phyloP scores from a whole-genome alignment of 345 rosid genomes.

The Triadica sebifera region DNA sequence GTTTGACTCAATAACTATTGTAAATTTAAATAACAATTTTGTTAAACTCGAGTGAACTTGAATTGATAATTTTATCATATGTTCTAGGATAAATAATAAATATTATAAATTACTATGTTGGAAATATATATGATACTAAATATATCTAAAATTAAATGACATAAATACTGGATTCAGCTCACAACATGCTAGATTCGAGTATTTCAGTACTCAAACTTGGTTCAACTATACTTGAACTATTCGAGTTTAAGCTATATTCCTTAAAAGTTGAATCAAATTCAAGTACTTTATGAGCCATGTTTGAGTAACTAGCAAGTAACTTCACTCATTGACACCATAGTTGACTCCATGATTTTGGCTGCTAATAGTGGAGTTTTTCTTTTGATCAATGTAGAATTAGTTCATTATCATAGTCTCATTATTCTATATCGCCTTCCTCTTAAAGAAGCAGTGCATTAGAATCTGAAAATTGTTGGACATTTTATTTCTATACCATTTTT shows the following conservation, averaged over 20 bases:
- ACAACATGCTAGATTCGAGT: not conserved
- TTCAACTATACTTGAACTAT: not conserved
- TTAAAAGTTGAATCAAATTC: not conserved
- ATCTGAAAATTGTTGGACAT: conserved; percentile 13
- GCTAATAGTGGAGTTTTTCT: not conserved
- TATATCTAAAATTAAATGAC: not conserved
- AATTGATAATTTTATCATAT: not conserved
- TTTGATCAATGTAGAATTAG: not conserved
- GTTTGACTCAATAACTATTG: not conserved
- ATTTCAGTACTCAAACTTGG: not conserved
- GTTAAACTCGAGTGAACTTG: not conserved
- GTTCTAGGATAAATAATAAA: not conserved
- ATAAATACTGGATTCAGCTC: not conserved
- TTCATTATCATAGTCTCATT: not conserved
- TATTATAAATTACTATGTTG: not conserved
- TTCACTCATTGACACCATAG: not conserved
- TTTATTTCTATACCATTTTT: conserved; percentile 4
- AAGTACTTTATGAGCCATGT: not conserved
- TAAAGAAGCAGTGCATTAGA: conserved; percentile 18
- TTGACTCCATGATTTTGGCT: conserved; percentile 36
- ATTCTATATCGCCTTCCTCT: not conserved
- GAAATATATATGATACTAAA: not conserved
- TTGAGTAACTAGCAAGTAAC: not conserved
- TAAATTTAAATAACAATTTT: not conserved
- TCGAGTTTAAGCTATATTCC: not conserved